A percentile compares a stretch with the other conserved stretches of the same genome.
These are phyloP conservation scores for Sphaerobolus stellatus DNA, from an alignment of 1,284 basidiomycete genomes.

Conservation along the genomic window DNA sequence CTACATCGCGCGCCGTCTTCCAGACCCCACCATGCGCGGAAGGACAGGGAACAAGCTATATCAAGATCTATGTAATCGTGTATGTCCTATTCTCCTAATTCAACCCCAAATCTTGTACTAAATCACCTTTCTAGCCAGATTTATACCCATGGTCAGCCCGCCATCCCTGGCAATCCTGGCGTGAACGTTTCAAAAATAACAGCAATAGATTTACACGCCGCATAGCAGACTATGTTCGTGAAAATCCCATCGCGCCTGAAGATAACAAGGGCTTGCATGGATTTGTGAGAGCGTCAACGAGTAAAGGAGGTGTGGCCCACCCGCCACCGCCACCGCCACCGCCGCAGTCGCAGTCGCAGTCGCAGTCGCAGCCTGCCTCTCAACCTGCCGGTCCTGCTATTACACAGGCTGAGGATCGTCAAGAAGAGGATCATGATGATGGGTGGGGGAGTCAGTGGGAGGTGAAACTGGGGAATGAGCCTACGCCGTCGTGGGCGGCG, in stretches of 20 bases:
- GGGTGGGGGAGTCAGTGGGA: slow-evolving; percentile 63
- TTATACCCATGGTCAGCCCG: slow-evolving; percentile 68
- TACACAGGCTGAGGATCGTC: neutral
- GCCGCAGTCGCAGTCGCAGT: neutral
- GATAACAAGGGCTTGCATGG: slow-evolving; percentile 77
- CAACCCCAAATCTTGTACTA: too few relatives aligned
- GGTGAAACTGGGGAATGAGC: slow-evolving; percentile 57
- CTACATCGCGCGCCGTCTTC: slow-evolving; percentile 78
- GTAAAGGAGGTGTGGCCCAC: too few relatives aligned
- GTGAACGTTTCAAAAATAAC: slow-evolving; percentile 83
- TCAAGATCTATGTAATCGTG: slow-evolving; percentile 57
- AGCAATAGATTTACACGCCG: slow-evolving; percentile 58
- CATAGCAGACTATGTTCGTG: slow-evolving; percentile 54
- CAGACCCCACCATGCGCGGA: slow-evolving; percentile 74
- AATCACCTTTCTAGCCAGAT: neutral
- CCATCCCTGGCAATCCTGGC: slow-evolving; percentile 87
- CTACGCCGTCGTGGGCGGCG: slow-evolving; percentile 60
- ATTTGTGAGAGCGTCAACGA: slow-evolving; percentile 51
- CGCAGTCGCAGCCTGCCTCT: neutral
- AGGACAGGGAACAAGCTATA: slow-evolving; percentile 79
- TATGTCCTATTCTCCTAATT: slow-evolving; percentile 28
- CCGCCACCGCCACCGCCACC: too few relatives aligned
- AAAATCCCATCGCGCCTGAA: slow-evolving; percentile 43
- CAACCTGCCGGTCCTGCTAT: neutral
- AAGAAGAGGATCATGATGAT: slow-evolving; percentile 36